Evolutionary conservation across 805 yeast species (phyloP).

Genomic region (Metschnikowia peoriensis): DNA sequence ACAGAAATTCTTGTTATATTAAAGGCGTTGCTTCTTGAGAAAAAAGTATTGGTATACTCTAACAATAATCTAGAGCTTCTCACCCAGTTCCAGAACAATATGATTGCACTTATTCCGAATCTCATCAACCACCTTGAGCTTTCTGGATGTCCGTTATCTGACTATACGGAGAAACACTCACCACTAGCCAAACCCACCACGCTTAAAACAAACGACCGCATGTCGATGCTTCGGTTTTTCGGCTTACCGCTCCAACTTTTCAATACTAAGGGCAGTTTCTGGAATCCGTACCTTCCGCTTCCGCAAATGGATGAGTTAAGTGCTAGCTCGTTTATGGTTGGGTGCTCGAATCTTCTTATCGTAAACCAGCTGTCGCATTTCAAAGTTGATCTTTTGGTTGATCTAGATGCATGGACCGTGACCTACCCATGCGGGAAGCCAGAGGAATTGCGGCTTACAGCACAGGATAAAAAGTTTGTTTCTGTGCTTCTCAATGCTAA

Average conservation of each 20-base stretch:
- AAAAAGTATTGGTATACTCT: constrained; percentile 71
- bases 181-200: constrained; percentile 59
- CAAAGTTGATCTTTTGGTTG: constrained; percentile 68
- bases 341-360: constrained; percentile 83
- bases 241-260: constrained; percentile 89
- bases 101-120: constrained; percentile 81
- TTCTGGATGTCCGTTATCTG: constrained; percentile 74
- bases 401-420: constrained; percentile 58
- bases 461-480: constrained; percentile 72
- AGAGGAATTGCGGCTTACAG: constrained; percentile 32
- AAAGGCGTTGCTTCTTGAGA: constrained; percentile 77
- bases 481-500: constrained; percentile 49
- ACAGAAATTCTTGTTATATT: constrained; percentile 61
- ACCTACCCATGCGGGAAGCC: constrained; percentile 40
- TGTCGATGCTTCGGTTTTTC: constrained; percentile 71
- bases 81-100: constrained; percentile 79
- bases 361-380: constrained; percentile 57
- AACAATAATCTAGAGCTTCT: constrained; percentile 70
- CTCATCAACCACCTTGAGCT: constrained; percentile 69
- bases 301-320: constrained; percentile 82
- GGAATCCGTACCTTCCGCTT: constrained; percentile 90
- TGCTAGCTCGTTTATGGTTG: constrained; percentile 68
- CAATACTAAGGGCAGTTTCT: constrained; percentile 76
- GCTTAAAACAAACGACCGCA: constrained; percentile 73
- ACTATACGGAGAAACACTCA: constrained; percentile 47